Conservation (phyloP, 2,329 filamentous ascomycete species). For the Aspergillus puulaauensis region DNA sequence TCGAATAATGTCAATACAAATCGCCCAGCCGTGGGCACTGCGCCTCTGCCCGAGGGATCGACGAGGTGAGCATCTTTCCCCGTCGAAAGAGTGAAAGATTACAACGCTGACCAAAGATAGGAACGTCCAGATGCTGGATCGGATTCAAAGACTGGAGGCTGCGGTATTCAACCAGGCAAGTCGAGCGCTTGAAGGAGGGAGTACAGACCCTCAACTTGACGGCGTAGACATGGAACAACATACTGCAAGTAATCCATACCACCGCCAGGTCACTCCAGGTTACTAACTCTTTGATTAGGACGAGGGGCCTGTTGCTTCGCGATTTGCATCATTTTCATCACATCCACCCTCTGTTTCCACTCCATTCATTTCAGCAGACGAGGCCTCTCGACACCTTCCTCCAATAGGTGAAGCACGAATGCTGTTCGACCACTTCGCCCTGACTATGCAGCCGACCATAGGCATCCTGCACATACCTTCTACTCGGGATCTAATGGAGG, state of each 20-base stretch:
- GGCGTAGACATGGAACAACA: not conserved
- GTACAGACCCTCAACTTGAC: not conserved
- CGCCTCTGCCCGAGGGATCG: not conserved
- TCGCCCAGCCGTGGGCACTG: not conserved
- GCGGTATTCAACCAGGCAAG: not conserved
- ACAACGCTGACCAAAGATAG: not conserved
- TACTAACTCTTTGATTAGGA: not conserved
- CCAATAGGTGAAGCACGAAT: not conserved
- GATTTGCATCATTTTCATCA: not conserved
- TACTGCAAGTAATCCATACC: not conserved
- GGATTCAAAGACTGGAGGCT: not conserved
- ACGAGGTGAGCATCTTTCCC: not conserved
- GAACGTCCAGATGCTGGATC: not conserved
- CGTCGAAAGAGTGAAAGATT: not conserved
- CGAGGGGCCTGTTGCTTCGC: not conserved
- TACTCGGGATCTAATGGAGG: not conserved
- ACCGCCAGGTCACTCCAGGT: too few relatives aligned
- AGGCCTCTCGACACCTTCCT: not conserved
- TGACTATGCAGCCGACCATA: not conserved
- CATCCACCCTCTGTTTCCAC: not conserved
- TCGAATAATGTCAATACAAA: not conserved
- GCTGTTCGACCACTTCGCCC: constrained; percentile 7
- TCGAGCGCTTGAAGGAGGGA: not conserved
- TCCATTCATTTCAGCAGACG: not conserved
- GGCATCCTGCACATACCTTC: constrained; percentile 7